Evolutionary conservation across 129 eudicot genomes (phyloP).

Genomic region (Lonicera japonica): DNA sequence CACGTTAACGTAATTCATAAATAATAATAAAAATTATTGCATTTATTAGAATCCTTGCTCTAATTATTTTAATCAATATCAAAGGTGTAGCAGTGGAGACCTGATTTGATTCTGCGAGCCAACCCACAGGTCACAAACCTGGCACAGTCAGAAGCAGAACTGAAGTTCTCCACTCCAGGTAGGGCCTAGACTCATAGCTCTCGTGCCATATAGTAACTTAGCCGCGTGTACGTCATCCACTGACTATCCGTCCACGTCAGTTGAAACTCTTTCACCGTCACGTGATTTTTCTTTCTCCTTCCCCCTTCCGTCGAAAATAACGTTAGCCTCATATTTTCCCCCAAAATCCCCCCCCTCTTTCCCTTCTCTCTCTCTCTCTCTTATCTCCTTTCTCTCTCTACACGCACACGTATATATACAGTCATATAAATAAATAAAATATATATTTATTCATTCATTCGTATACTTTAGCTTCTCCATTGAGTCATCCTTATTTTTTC

Average conservation of each 20-base stretch:
- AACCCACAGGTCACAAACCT: no score
- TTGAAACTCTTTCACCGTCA: background rate
- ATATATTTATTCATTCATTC: background rate
- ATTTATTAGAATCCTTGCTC: no score
- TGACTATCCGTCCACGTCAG: background rate
- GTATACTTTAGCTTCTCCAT: constrained; percentile 22
- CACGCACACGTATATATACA: constrained; percentile 2
- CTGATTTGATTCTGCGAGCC: no score
- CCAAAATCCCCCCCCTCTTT: no score
- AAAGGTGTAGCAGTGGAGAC: no score
- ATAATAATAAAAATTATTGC: no score
- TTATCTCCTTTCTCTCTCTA: constrained; percentile 20
- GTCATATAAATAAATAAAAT: no score
- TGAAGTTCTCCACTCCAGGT: background rate
- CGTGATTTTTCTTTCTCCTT: background rate
- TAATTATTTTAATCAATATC: no score
- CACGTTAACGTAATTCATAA: no score
- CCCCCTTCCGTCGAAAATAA: constrained; percentile 8
- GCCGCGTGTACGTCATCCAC: constrained; percentile 7
- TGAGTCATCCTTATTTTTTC: constrained; percentile 30
- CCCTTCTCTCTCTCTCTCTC: background rate
- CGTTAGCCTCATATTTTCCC: constrained; percentile 12
- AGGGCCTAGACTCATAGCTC: background rate
- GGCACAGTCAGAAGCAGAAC: no score
- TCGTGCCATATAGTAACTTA: background rate